Evolutionary conservation across 2,329 filamentous ascomycete genomes (phyloP), one percentile per base, ranked within the genome.

Genomic region (Neocucurbitaria cava): DNA sequence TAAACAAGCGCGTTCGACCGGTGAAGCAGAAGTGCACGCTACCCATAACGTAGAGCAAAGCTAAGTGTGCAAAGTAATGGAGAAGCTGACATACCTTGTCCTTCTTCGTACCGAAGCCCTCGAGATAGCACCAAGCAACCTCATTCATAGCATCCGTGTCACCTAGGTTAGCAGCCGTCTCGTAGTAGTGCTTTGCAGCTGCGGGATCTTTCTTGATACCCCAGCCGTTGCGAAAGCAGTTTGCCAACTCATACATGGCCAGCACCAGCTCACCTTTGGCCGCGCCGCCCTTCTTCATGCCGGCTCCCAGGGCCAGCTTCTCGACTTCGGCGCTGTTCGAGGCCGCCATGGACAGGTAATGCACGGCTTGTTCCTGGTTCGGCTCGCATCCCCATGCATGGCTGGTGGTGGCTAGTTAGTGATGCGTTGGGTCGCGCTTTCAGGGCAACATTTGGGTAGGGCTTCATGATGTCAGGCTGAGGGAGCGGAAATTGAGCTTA

Each of bases 111-210:
- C 95, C 95, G 77, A 96, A 96, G n/a, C 95, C 95, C 73, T 97
- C 90, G 24, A 96, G 77, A 82, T 95, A 98, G 80, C 95, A 99
- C 92, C 92, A 96, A 31, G 88, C 95, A 49, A 89, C 89, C 77
- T 98, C 94, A 73, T 97, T 96, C 93, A 98, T 96, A 53, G 93
- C 95, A 79, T 99, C 95, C 40, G 91, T 91, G 76, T 99, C 95
- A 57, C 95, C 95, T 63, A 99, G 80, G 75, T 99, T 98, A 56
- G 95, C 95, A 24, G 95, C 95, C 9, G 94, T 97, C 79, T 98
- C 94, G 77, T 98, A 99, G 77, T 98, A 99, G 83, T 96, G 82
- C 66, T 83, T 82, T 45, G 95, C 95, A 42, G 95, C 95, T 47
- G 91, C 83, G 31, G 92, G 85, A 75, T 99, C 95, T 72, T 90